Conservation (phyloP, 2,329 filamentous ascomycete species). For the Pseudogymnoascus sp. region DNA sequence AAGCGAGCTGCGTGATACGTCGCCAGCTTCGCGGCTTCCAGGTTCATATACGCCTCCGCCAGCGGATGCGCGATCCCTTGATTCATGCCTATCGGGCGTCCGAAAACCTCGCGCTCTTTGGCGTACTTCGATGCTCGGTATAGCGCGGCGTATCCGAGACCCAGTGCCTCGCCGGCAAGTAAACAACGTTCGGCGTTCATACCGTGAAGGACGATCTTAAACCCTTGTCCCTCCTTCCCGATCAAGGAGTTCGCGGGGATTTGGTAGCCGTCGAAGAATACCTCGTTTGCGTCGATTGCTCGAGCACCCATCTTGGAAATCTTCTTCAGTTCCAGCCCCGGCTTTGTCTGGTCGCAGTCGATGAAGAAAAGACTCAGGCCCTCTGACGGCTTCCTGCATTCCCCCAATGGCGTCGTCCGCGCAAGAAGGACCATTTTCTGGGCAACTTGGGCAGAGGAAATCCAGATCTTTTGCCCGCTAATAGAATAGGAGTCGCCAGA, state of each 20-base stretch:
- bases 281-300: slow-evolving; percentile 76
- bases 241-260: slow-evolving; percentile 59
- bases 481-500: slow-evolving; percentile 57
- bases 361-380: slow-evolving; percentile 77
- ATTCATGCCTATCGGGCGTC: slow-evolving; percentile 58
- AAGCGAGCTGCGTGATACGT: slow-evolving; percentile 58
- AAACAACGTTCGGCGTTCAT: slow-evolving; percentile 75
- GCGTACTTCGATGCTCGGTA: slow-evolving; percentile 58
- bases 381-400: slow-evolving; percentile 62
- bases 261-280: slow-evolving; percentile 75
- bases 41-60: slow-evolving; percentile 56
- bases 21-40: slow-evolving; percentile 58
- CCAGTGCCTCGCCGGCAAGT: slow-evolving; percentile 70
- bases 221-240: slow-evolving; percentile 66
- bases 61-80: slow-evolving; percentile 59
- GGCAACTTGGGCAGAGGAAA: slow-evolving; percentile 75
- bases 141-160: slow-evolving; percentile 67
- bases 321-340: slow-evolving; percentile 55
- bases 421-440: slow-evolving; percentile 77
- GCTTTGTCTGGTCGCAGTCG: slow-evolving; percentile 51
- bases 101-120: slow-evolving; percentile 56
- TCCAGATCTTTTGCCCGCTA: slow-evolving; percentile 82
- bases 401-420: slow-evolving; percentile 61
- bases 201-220: slow-evolving; percentile 69
- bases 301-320: slow-evolving; percentile 84